Evolutionary conservation across 2,329 filamentous ascomycete species (phyloP).

Genomic region (Penicillium sclerotiorum): DNA sequence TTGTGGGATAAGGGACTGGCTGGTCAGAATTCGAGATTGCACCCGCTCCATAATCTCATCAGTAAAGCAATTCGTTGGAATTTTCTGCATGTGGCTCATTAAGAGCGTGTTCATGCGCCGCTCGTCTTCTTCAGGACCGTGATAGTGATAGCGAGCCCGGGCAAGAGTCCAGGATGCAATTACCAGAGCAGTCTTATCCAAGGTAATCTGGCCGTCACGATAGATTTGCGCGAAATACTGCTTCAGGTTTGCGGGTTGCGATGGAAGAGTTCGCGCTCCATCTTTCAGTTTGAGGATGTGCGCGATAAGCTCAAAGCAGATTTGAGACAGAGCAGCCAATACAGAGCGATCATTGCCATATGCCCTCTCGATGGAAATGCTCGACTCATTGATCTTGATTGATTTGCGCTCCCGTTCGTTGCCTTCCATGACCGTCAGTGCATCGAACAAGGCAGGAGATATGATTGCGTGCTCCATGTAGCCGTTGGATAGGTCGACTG

Average conservation of each 20-base stretch:
- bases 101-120: slow-evolving; percentile 33
- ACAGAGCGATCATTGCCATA: slow-evolving; percentile 43
- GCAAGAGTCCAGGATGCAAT: slow-evolving; percentile 44
- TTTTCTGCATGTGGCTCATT: slow-evolving; percentile 32
- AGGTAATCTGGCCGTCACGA: slow-evolving; percentile 43
- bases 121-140: slow-evolving; percentile 28
- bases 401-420: slow-evolving; percentile 45
- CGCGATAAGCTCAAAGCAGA: slow-evolving; percentile 44
- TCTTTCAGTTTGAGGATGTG: slow-evolving; percentile 40
- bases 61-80: slow-evolving; percentile 34
- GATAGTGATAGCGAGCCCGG: slow-evolving; percentile 34
- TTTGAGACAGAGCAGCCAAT: slow-evolving; percentile 45
- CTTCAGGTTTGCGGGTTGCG: slow-evolving; percentile 40
- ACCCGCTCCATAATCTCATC: slow-evolving; percentile 32
- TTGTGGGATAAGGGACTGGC: slow-evolving; percentile 35
- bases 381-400: slow-evolving; percentile 34
- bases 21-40: slow-evolving; percentile 35
- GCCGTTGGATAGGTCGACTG: slow-evolving; percentile 36
- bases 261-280: slow-evolving; percentile 27
- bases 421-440: slow-evolving; percentile 43
- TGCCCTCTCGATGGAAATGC: slow-evolving; percentile 30
- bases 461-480: slow-evolving; percentile 46
- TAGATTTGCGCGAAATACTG: slow-evolving; percentile 46
- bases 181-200: slow-evolving; percentile 44
- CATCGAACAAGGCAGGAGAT: slow-evolving; percentile 47